Conservation (phyloP, 2,329 filamentous ascomycete species). For the Monilinia aucupariae region DNA sequence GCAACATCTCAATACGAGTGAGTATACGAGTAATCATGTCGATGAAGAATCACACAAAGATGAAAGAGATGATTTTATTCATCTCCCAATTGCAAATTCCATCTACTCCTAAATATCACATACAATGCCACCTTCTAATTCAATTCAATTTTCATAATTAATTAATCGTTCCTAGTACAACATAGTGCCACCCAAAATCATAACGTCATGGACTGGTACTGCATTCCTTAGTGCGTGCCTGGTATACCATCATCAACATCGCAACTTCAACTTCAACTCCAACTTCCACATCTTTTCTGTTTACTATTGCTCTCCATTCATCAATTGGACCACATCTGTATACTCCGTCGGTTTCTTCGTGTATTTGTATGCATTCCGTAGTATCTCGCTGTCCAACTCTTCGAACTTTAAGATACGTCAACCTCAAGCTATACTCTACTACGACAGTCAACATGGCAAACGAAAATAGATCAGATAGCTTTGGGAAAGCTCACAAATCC, state of each 20-base stretch:
- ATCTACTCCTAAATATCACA: too few relatives aligned
- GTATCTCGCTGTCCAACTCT: background rate
- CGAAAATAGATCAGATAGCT: background rate
- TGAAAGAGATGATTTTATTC: background rate
- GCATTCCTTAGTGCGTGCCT: background rate
- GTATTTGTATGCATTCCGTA: background rate
- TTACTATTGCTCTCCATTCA: background rate
- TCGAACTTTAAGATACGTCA: background rate
- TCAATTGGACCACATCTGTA: background rate
- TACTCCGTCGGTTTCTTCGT: background rate
- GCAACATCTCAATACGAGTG: too few relatives aligned
- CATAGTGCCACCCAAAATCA: background rate
- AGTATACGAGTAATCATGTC: too few relatives aligned
- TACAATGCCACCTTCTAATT: background rate
- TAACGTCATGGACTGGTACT: conserved; percentile 3
- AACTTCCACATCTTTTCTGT: background rate
- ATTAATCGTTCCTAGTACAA: background rate
- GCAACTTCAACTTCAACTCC: too few relatives aligned
- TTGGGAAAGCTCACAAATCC: conserved; percentile 11
- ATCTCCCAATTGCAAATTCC: background rate
- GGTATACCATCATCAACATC: background rate
- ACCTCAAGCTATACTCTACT: background rate
- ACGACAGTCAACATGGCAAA: background rate
- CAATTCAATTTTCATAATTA: background rate
- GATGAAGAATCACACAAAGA: background rate